These are phyloP conservation scores for Lepidopterella palustris DNA, from an alignment of 495 filamentous ascomycete genomes.

Conservation along the genomic window DNA sequence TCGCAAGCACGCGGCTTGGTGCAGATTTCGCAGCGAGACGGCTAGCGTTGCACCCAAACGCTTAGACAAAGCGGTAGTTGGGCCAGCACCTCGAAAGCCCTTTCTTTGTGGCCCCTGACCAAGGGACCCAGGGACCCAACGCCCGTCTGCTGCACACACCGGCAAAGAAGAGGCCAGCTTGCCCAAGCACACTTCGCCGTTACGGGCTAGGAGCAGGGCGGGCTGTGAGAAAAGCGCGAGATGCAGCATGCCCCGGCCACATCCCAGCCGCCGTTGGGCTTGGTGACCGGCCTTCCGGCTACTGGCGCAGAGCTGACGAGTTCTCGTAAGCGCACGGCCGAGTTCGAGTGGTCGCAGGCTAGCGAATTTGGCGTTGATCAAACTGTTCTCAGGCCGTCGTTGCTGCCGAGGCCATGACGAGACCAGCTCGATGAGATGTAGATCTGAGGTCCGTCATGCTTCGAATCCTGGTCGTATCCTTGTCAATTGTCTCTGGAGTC, in stretches of 20 bases:
- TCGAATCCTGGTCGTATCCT: background rate
- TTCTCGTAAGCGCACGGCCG: constrained; percentile 26
- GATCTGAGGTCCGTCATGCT: constrained; percentile 27
- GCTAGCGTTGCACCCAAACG: background rate
- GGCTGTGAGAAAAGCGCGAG: background rate
- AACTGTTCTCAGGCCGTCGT: constrained; percentile 9
- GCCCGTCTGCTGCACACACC: background rate
- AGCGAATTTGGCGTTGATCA: background rate
- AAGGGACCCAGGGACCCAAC: too few relatives aligned
- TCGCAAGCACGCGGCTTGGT: constrained; percentile 1
- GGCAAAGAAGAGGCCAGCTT: background rate
- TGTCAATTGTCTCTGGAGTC: background rate
- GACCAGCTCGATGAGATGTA: constrained; percentile 10
- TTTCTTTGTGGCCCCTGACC: background rate
- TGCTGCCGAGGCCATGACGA: constrained; percentile 22
- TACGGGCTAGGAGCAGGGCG: background rate
- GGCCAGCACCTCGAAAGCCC: background rate
- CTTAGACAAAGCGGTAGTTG: background rate
- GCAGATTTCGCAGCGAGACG: background rate
- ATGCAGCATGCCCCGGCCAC: background rate
- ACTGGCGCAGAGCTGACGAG: constrained; percentile 16
- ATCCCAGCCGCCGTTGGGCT: background rate
- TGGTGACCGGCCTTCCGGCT: too few relatives aligned
- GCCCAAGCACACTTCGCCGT: background rate
- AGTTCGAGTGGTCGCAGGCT: constrained; percentile 6